A percentile compares a stretch with the other conserved stretches of the same genome.
phyloP scores from a whole-genome alignment of 106 monocot species.

The Apostasia shenzhenica region DNA sequence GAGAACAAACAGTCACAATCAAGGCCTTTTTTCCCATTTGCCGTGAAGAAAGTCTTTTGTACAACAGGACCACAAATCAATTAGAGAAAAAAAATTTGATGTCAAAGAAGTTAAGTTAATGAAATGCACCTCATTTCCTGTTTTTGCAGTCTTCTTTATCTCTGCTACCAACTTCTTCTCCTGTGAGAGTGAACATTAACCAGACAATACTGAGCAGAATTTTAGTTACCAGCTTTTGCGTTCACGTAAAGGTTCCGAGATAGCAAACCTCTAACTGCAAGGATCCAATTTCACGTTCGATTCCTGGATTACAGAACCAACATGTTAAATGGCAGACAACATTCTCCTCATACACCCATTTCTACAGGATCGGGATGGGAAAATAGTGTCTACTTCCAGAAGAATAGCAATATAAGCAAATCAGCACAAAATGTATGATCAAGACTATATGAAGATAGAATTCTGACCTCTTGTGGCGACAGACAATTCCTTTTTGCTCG shows the following conservation, averaged over 20 bases:
- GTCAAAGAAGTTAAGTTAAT: not conserved
- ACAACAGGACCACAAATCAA: not conserved
- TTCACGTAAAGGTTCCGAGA: not conserved
- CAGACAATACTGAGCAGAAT: not conserved
- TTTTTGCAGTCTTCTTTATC: slow-evolving; percentile 92
- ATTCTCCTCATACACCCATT: no score
- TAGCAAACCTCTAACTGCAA: slow-evolving; percentile 70
- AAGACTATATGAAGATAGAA: not conserved
- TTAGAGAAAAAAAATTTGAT: not conserved
- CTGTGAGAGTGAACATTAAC: slow-evolving; percentile 29
- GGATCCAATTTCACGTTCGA: slow-evolving; percentile 82
- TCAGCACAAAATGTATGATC: no score
- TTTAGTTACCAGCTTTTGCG: not conserved
- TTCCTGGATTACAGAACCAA: slow-evolving; percentile 26
- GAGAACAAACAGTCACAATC: no score
- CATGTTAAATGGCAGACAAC: not conserved
- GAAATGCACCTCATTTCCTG: slow-evolving; percentile 77
- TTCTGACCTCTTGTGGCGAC: slow-evolving; percentile 76
- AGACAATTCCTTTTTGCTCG: slow-evolving; percentile 84
- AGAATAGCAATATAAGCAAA: no score
- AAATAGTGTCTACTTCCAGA: no score
- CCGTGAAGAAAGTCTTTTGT: no score
- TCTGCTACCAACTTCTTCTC: slow-evolving; percentile 90
- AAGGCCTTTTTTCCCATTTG: no score
- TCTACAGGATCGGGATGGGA: not conserved